Evolutionary conservation across 2,329 filamentous ascomycete genomes (phyloP), one percentile per base, ranked within the genome.

Genomic region (Podosphaera xanthii): DNA sequence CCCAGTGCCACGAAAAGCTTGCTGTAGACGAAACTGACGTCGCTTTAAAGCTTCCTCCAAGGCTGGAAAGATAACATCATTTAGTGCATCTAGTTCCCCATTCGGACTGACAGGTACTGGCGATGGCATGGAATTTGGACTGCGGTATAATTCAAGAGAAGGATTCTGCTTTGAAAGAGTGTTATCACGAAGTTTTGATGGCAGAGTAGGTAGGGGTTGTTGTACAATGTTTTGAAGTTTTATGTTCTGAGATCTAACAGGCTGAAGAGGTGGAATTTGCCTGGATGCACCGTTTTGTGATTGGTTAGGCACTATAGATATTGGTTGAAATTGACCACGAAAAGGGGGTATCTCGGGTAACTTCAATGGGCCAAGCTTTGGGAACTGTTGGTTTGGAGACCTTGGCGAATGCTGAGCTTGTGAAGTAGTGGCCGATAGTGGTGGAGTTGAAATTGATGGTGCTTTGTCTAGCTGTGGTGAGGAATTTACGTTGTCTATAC

Each of bases 21-120:
- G 70, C 42, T 67, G 70, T 58, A 83, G 72, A 46, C 79, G 75
- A 63, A 78, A 77, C 68, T 81, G 78, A 58, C 92, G 84, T 58
- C 92, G 80, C 69, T 89, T 87, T 30, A 97, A 80, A 6, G 92
- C 89, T 64, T 92, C 86, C 71, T 95, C 89, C 1, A 98, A 77
- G 1, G 92, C 91, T 0, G 92, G 92, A 62, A 97, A 83, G 44
- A 98, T 87, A 57, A 98, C 91, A 64, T 91, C 87, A 67, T 85
- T 87, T 0, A 96, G 77, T 1, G 90, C 89, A 58, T 94, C 92
- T 31, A 94, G 77, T 60, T 94, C 86, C 10, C 79, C 81, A 59
- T 80, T 79, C 33, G 78, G 71, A 61, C 79, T 80, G 1, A 76
- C 68, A 0, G 81, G 77, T 0, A 79, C 75, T 5, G 76, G 76